Evolutionary conservation across 345 rosid genomes (phyloP).

Genomic region (Populus deltoides): DNA sequence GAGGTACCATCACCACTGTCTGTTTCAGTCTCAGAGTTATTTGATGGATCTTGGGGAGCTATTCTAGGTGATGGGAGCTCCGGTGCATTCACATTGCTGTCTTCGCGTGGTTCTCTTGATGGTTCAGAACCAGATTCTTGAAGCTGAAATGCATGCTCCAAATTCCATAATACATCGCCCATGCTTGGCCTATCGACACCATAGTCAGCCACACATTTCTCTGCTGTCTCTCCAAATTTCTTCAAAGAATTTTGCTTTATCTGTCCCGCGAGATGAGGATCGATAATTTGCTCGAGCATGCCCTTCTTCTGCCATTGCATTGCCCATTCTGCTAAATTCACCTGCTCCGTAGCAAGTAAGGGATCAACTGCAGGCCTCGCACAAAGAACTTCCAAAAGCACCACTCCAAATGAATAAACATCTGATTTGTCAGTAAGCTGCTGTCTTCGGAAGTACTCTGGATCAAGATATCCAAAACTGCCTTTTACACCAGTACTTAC

Average conservation of each 20-base stretch:
- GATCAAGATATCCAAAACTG: constrained; percentile 94
- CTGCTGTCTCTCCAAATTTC: constrained; percentile 86
- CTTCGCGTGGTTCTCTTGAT: constrained; percentile 30
- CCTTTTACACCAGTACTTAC: constrained; percentile 97
- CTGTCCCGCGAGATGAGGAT: constrained; percentile 61
- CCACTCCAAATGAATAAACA: constrained; percentile 90
- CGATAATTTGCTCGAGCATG: constrained; percentile 66
- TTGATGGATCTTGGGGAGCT: constrained; percentile 26
- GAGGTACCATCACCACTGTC: constrained; percentile 44
- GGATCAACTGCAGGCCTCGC: constrained; percentile 97
- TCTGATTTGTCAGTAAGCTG: constrained; percentile 95
- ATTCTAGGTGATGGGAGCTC: constrained; percentile 17
- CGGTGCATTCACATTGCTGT: constrained; percentile 9
- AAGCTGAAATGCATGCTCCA: constrained; percentile 74
- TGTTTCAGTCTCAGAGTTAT: constrained; percentile 23
- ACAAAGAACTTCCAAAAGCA: constrained; percentile 89
- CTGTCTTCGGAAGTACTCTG: constrained; percentile 91
- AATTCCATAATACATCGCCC: constrained; percentile 94
- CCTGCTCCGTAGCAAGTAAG: constrained; percentile 84
- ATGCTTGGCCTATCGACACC: constrained; percentile 91
- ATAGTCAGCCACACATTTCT: constrained; percentile 93
- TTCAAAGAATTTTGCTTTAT: constrained; percentile 64
- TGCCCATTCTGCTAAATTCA: constrained; percentile 96
- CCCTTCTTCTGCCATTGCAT: constrained; percentile 93
- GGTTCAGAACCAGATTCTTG: constrained; percentile 71